Evolutionary conservation across 2,329 filamentous ascomycete species (phyloP), one percentile per base, ranked within the genome.

Genomic region (Thielaviopsis ethacetica): DNA sequence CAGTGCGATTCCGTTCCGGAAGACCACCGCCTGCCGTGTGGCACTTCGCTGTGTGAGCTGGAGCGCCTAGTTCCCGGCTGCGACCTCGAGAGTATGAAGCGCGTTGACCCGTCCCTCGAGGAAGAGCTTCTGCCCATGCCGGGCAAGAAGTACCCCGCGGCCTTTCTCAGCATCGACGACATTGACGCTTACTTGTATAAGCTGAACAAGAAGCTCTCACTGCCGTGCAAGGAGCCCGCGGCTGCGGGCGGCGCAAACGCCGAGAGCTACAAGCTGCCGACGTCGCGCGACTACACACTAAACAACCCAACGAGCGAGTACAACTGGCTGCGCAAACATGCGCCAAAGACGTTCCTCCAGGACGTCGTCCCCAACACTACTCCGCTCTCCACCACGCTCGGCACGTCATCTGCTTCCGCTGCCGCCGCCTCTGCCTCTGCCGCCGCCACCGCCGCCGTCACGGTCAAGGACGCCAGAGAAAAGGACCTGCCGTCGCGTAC

Each of bases 271-370:
- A 68, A 69, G 60, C 70, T 67, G 58, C 71, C 68, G 64, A 66
- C 70, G 66, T 74, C 71, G 65, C 71, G 66, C 64, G 69, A 63
- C 68, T 62, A 65, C 67, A 59, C 72, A 52, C 69, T 75, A 50
- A 74, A 76, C 65, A 97, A 97, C 68, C 90, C 91, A 0, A 87
- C 89, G 50, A 94, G 88, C 61, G 91, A 95, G 2, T 94, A 95
- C 73, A 96, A 94, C 70, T 98, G 93, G 93, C 80, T 98, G 13
- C 81, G 88, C 63, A 84, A 88, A 67, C 79, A 95, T 70, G 84
- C 88, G 61, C 87, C 90, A 2, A 84, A 91, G 69, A 84, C 90
- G 54, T 91, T 95, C 73, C 73, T 94, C 21, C 86, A 95, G 68
- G 87, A 90, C 66, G 81, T 83, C 59, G 49, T 57, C 5, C 51